Percentiles rank a stretch among this genome's conserved stretches.
These are phyloP conservation scores for Monilinia polystroma DNA, from an alignment of 2,329 filamentous ascomycete species.

Conservation along the genomic window DNA sequence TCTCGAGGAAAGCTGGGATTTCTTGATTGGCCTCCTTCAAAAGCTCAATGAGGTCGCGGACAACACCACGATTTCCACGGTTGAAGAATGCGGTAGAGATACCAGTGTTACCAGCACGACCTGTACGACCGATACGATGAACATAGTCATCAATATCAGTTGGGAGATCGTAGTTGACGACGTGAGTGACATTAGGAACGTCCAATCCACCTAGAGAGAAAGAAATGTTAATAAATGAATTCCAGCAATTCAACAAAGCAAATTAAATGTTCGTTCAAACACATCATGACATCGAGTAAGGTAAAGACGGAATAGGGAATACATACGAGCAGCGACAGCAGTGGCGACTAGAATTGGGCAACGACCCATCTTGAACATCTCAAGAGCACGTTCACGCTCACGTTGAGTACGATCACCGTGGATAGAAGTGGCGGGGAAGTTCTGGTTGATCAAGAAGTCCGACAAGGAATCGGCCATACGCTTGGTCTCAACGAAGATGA, in stretches of 20 bases:
- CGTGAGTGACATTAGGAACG: conserved; percentile 95
- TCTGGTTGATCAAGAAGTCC: conserved; percentile 98
- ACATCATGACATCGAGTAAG: neutral
- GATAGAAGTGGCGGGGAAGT: conserved; percentile 96
- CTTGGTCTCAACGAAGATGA: conserved; percentile 99
- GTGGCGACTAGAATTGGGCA: conserved; percentile 97
- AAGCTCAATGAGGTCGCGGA: conserved; percentile 93
- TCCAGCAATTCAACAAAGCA: neutral
- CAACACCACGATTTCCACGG: conserved; percentile 96
- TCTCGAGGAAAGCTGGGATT: conserved; percentile 90
- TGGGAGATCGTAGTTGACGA: conserved; percentile 99
- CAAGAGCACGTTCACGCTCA: conserved; percentile 94
- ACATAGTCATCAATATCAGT: conserved; percentile 99
- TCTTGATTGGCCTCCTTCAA: conserved; percentile 99
- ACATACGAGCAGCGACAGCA: conserved; percentile 74
- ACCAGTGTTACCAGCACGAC: conserved; percentile 98
- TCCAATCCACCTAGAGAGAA: conserved; percentile 48
- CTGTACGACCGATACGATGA: conserved; percentile 98
- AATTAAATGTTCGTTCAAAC: no score
- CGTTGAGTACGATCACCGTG: conserved; percentile 98
- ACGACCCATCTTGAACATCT: conserved; percentile 94
- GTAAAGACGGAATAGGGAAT: conserved; percentile 33
- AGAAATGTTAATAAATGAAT: no score
- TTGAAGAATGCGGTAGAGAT: conserved; percentile 99
- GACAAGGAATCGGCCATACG: conserved; percentile 98